A percentile compares a stretch with the other conserved stretches of the same genome.
Conservation (phyloP, 208 protist species). For the Tetramitus jugosus region DNA sequence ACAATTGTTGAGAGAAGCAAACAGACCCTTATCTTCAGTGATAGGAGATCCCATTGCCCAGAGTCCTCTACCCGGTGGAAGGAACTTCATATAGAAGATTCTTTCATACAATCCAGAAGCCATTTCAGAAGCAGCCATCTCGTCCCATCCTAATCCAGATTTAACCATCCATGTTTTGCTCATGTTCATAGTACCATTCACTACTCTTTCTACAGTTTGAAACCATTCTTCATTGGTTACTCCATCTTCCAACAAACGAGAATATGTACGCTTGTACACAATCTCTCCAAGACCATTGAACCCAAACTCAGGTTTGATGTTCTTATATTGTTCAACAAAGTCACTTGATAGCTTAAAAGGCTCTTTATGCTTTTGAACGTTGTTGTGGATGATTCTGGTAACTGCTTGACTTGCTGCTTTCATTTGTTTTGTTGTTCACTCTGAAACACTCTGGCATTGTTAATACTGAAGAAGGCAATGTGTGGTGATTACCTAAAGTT, state of each 20-base stretch:
- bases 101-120: slow-evolving; percentile 57
- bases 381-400: too few species aligned
- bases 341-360: neutral
- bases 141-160: slow-evolving; percentile 38
- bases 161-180: slow-evolving; percentile 50
- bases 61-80: slow-evolving; percentile 57
- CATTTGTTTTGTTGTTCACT: too few species aligned
- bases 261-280: slow-evolving; percentile 62
- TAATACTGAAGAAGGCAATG: too few species aligned
- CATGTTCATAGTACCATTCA: slow-evolving; percentile 65
- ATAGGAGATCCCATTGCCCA: slow-evolving; percentile 63
- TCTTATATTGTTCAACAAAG: slow-evolving; percentile 29
- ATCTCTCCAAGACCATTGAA: slow-evolving; percentile 53
- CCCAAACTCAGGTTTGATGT: slow-evolving; percentile 34
- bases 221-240: slow-evolving; percentile 54
- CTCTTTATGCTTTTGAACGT: too few species aligned
- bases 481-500: too few species aligned
- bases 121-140: slow-evolving; percentile 26
- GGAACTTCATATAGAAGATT: slow-evolving; percentile 68
- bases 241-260: slow-evolving; percentile 42
- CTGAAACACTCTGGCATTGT: too few species aligned
- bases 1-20: slow-evolving; percentile 68
- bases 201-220: slow-evolving; percentile 63
- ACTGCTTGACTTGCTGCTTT: too few species aligned
- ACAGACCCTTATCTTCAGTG: slow-evolving; percentile 53